A percentile compares a stretch with the other conserved stretches of the same genome.
These are phyloP conservation scores for Entophlyctis luteolus DNA, from an alignment of 192 early-diverging fungal species.

Conservation along the genomic window DNA sequence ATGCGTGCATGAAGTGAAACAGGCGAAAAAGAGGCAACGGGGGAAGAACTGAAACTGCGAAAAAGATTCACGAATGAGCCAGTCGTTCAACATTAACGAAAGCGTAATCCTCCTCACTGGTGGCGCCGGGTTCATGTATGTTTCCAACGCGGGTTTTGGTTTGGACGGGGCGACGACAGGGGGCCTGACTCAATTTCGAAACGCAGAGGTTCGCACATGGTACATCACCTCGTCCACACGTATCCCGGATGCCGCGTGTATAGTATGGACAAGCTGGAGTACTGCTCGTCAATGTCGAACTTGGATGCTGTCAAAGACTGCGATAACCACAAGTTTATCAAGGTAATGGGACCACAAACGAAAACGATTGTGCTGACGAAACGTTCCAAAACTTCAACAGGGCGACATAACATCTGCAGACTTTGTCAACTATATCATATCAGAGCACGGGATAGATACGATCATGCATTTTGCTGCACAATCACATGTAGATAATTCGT, in stretches of 20 bases:
- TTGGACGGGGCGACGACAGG: neutral
- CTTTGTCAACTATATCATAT: constrained; percentile 59
- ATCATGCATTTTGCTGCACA: constrained; percentile 80
- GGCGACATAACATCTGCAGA: constrained; percentile 66
- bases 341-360: constrained; percentile 33
- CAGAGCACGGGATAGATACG: constrained; percentile 65
- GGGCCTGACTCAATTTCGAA: neutral
- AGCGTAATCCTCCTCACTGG: constrained; percentile 70
- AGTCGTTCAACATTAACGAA: neutral
- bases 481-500: constrained; percentile 79
- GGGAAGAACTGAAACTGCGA: too few species aligned
- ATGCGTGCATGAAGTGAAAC: too few species aligned
- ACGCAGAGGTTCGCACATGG: constrained; percentile 62
- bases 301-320: constrained; percentile 40
- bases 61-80: too few species aligned
- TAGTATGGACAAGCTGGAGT: constrained; percentile 74
- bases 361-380: neutral
- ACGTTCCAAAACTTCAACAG: constrained; percentile 20
- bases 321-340: constrained; percentile 63
- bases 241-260: constrained; percentile 68
- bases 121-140: constrained; percentile 82
- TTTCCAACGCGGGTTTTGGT: neutral
- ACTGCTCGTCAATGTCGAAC: constrained; percentile 67
- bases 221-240: constrained; percentile 54
- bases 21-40: too few species aligned